Evolutionary conservation across 1,139 yeast species (phyloP), one percentile per base, ranked within the genome.

Genomic region (Yamadazyma songkhlaensis): DNA sequence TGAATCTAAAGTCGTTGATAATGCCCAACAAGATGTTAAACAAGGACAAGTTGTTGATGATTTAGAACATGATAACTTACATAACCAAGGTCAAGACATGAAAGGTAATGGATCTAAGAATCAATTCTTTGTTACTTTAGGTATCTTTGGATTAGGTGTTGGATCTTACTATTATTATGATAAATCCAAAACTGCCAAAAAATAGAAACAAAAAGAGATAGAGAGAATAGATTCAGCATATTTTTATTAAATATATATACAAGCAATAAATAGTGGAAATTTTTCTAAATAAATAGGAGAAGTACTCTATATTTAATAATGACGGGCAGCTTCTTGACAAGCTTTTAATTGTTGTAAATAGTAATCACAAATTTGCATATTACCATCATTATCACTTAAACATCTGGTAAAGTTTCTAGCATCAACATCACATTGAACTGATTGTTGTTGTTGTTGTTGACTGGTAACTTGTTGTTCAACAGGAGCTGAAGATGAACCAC

Each of bases 261-360:
- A 36, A 27, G 35, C 22, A 34, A 35, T 38, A 38, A 38, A 28
- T 31, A 35, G 31, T 21, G 7, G 17, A 28, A 22, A 12, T 17
- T n/a, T n/a, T 30, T 20, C 11, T 14, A 20, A 20, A 21, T 12
- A 23, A 17, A 21, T n/a, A 22, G 8, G 17, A 20, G 9, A 32
- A 32, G 6, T 25, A 32, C 9, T 30, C 14, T 31, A 17, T 17
- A n/a, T 22, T 41, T 77, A 87, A 61, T 85, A 88, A 54, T 81
- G 85, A 51, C 83, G 78, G 43, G 96, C 74, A 53, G 97, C 96
- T 64, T 86, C 92, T 72, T 92, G 97, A 67, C 98, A 92, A 20
- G 97, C 94, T 74, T 86, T 90, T 64, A 92, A 81, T 72, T 90
- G 97, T 70, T 90, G 97, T 67, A 92, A 77, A 69, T 92, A 92